Evolutionary conservation across 805 yeast genomes (phyloP).

Genomic region (Candida multigemmis): DNA sequence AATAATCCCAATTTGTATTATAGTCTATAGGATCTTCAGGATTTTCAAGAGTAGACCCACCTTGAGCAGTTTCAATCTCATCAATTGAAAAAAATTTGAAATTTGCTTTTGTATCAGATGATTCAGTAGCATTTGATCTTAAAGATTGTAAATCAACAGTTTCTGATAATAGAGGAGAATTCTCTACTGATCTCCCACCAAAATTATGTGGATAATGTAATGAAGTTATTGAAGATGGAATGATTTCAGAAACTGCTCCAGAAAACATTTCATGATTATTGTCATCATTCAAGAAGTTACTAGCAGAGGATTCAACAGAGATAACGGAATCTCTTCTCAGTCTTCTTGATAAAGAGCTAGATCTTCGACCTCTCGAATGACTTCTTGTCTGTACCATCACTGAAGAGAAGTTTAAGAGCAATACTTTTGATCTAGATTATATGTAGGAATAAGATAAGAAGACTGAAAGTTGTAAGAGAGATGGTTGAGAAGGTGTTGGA

Average conservation of each 20-base stretch:
- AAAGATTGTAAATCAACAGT: conserved; percentile 22
- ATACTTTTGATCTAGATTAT: no score
- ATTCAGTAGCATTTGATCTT: conserved; percentile 23
- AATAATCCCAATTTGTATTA: conserved; percentile 66
- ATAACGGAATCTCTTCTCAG: conserved; percentile 22
- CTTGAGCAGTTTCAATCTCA: conserved; percentile 81
- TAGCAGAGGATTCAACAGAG: conserved; percentile 19
- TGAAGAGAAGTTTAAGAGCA: no score
- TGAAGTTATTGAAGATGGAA: conserved; percentile 71
- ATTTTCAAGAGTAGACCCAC: conserved; percentile 68
- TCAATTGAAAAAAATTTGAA: conserved; percentile 80
- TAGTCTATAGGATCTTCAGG: conserved; percentile 53
- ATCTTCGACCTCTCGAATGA: no score
- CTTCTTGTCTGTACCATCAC: no score
- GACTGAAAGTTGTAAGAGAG: no score
- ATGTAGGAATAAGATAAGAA: no score
- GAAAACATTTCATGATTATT: conserved; percentile 65
- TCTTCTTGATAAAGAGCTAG: no score
- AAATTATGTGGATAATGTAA: conserved; percentile 64
- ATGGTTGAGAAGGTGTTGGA: no score
- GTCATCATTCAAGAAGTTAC: conserved; percentile 38
- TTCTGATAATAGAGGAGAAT: conserved; percentile 24
- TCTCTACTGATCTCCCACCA: conserved; percentile 17
- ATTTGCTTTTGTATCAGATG: conserved; percentile 28
- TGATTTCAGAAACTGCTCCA: conserved; percentile 68